Conservation (phyloP, 2,329 filamentous ascomycete species). For the Cladosporium sp. region DNA sequence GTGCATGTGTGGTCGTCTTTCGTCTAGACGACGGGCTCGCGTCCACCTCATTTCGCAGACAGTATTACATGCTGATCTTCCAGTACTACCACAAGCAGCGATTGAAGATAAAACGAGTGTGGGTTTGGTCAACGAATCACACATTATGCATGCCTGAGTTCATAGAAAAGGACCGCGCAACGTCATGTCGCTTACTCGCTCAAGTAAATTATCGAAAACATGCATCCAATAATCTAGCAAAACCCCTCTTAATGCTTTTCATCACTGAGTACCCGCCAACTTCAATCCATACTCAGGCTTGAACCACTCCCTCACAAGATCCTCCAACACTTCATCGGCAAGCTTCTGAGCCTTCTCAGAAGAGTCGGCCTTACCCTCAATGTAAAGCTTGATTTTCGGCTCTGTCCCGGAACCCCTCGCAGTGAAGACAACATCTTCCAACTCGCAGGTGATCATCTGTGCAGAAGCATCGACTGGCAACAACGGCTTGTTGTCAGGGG, state of each 20-base stretch:
- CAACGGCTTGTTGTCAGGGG: conserved; percentile 47
- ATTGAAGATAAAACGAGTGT: too few species aligned
- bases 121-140: too few species aligned
- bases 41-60: too few species aligned
- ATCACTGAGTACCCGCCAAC: conserved; percentile 22
- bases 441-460: conserved; percentile 62
- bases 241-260: background rate
- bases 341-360: conserved; percentile 39
- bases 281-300: conserved; percentile 27
- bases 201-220: background rate
- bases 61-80: too few species aligned
- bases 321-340: conserved; percentile 43
- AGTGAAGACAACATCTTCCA: conserved; percentile 57
- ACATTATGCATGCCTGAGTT: too few species aligned
- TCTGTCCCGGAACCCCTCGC: conserved; percentile 61
- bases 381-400: conserved; percentile 62
- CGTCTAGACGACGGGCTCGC: too few species aligned
- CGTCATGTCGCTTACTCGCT: too few species aligned
- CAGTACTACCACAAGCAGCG: too few species aligned
- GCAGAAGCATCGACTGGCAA: conserved; percentile 54
- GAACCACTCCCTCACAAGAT: conserved; percentile 50
- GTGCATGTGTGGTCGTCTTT: too few species aligned
- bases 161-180: too few species aligned
- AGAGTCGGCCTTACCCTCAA: conserved; percentile 44
- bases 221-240: background rate